Evolutionary conservation across 768 basidiomycete genomes (phyloP).

Genomic region (Tulasnella calospora): DNA sequence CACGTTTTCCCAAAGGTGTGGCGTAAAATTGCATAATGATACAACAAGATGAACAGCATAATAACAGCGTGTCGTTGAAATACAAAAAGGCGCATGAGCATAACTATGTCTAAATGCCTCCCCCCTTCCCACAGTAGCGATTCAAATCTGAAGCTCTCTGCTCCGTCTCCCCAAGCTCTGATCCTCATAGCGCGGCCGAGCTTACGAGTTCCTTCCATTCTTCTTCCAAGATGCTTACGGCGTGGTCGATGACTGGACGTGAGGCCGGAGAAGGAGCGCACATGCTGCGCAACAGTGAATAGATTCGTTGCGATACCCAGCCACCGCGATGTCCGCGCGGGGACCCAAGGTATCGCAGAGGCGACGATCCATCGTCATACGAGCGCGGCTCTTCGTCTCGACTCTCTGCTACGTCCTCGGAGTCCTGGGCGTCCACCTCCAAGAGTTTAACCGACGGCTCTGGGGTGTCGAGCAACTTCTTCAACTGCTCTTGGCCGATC

Average conservation of each 20-base stretch:
- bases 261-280: slow-evolving; percentile 10
- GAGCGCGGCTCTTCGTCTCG: background rate
- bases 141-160: background rate
- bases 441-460: background rate
- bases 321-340: background rate
- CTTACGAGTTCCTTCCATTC: slow-evolving; percentile 6
- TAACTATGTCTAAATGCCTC: background rate
- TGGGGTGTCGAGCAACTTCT: slow-evolving; percentile 8
- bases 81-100: background rate
- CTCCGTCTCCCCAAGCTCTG: background rate
- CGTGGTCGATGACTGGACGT: slow-evolving; percentile 7
- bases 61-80: background rate
- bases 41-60: background rate
- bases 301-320: slow-evolving; percentile 18
- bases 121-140: background rate
- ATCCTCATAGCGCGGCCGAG: background rate
- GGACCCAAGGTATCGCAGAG: slow-evolving; percentile 13
- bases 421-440: background rate
- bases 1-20: no score
- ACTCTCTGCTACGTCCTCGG: background rate
- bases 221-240: background rate
- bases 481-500: slow-evolving; percentile 6
- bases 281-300: slow-evolving; percentile 2
- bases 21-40: slow-evolving; percentile 8
- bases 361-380: slow-evolving; percentile 19